Evolutionary conservation across 2,329 filamentous ascomycete species (phyloP), one percentile per base, ranked within the genome.

Genomic region (Chalara sp.): DNA sequence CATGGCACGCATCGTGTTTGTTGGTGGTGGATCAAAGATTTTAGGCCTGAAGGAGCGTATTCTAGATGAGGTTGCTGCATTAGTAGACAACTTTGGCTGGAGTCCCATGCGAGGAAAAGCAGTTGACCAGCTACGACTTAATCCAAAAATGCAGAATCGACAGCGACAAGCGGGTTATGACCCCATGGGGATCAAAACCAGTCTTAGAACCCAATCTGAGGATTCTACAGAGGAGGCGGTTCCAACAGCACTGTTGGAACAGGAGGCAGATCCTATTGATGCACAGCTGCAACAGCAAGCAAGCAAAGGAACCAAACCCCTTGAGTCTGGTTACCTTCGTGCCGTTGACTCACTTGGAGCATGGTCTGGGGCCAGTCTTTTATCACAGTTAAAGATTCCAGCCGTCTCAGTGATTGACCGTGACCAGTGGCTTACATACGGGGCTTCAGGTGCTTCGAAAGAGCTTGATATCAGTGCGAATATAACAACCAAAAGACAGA

Each of bases 1-100:
- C 67, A 93, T 96, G 83, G 84, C 90, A 1, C 86, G 92, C 39
- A 87, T 97, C 44, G 74, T 96, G 12, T 87, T 99, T 62, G 86
- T 85, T 0, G 93, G 93, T 32, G 89, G 89, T 2, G 86, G 86
- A 45, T 83, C 89, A 5, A 79, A 79, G 30, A 82, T 96, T 6
- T 78, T 91, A 1, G 93, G 93, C 1, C 71, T 99, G 30, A 89
- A 88, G 57, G 75, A 78, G 29, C 81, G 92, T 30, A 76, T 96
- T 37, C 69, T 96, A 32, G 79, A 86, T 51, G 91, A 97, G 60
- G 70, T 97, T 1, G 76, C 78, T 4, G 68, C 71, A 1, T 71
- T 96, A 1, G 76, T 93, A 5, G 73, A 82, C 12, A 72, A 76
- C 43, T 74, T 83, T 55, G 87, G 89, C 6, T 97, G 92, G 89